A percentile compares a stretch with the other conserved stretches of the same genome.
Conservation (phyloP, 2,329 filamentous ascomycete species). For the Xylariaceae sp. region DNA sequence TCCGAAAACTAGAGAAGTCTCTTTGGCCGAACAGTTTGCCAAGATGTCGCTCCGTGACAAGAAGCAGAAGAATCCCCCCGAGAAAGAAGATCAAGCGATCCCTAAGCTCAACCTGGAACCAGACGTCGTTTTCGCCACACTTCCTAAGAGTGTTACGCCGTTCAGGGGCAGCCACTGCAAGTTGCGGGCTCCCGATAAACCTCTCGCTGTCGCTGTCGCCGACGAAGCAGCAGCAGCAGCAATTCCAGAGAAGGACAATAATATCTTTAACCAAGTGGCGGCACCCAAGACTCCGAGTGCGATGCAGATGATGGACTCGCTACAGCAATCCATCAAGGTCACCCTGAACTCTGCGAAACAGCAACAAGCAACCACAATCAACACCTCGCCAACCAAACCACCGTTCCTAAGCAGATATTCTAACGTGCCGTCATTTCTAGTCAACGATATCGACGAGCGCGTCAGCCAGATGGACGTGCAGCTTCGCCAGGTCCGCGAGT, state of each 20-base stretch:
- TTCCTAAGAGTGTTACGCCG: conserved; percentile 25
- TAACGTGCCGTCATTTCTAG: conserved; percentile 60
- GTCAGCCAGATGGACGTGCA: conserved; percentile 72
- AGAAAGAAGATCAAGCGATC: conserved; percentile 44
- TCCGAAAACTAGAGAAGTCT: conserved; percentile 39
- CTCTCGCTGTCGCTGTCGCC: too few species aligned
- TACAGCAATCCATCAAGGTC: conserved; percentile 20
- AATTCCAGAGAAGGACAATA: not conserved
- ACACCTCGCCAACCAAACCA: conserved; percentile 42
- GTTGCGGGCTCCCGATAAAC: not conserved
- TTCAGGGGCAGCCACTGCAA: conserved; percentile 19
- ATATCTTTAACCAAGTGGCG: conserved; percentile 22
- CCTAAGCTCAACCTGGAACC: conserved; percentile 28
- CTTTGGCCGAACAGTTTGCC: conserved; percentile 36
- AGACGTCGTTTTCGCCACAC: not conserved
- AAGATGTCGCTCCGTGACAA: conserved; percentile 35
- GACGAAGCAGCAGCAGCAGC: too few species aligned
- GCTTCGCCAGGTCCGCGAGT: conserved; percentile 65
- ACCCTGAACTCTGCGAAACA: conserved; percentile 30
- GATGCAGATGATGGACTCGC: too few species aligned
- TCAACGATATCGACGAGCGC: conserved; percentile 73
- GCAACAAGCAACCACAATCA: conserved; percentile 30
- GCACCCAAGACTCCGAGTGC: conserved; percentile 4
- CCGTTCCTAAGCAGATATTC: conserved; percentile 67
- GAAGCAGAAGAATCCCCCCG: conserved; percentile 1